Evolutionary conservation across 1,284 basidiomycete genomes (phyloP).

Genomic region (Acaromyces ingoldii): DNA sequence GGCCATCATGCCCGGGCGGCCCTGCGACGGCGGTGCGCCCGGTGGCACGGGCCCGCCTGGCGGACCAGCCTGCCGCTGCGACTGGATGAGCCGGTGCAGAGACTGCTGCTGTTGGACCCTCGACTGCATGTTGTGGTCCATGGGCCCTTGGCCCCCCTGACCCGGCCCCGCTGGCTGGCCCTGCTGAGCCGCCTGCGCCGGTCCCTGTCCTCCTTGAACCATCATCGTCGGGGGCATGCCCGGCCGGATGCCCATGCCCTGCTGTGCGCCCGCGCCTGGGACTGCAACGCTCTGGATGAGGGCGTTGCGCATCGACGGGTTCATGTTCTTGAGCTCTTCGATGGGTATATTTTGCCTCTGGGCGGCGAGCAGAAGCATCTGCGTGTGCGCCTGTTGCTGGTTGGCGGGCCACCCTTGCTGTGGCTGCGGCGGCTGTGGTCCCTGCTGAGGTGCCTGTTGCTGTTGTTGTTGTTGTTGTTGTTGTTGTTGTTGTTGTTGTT

Average conservation of each 20-base stretch:
- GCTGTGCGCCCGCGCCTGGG: neutral
- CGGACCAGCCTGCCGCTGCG: too few species aligned
- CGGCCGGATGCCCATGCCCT: neutral
- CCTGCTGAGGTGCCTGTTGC: neutral
- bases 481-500: slow-evolving; percentile 12
- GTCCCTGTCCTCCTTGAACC: too few species aligned
- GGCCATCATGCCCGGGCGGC: too few species aligned
- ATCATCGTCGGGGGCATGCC: neutral
- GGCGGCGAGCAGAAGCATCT: slow-evolving; percentile 40
- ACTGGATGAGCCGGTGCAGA: too few species aligned
- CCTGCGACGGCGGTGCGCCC: too few species aligned
- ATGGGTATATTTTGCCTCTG: slow-evolving; percentile 38
- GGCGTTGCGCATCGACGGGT: slow-evolving; percentile 32
- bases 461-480: slow-evolving; percentile 14
- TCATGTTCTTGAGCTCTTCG: slow-evolving; percentile 45
- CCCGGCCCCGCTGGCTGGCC: too few species aligned
- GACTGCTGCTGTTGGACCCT: too few species aligned
- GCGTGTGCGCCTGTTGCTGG: slow-evolving; percentile 45
- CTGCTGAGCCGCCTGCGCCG: too few species aligned
- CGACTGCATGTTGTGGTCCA: too few species aligned
- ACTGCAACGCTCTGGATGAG: slow-evolving; percentile 33
- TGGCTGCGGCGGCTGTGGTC: slow-evolving; percentile 1
- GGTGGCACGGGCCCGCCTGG: too few species aligned
- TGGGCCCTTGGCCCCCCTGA: too few species aligned
- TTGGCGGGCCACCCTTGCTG: slow-evolving; percentile 13